phyloP scores from a whole-genome alignment of 1,284 basidiomycete species.

The Cutaneotrichosporon arboriforme region DNA sequence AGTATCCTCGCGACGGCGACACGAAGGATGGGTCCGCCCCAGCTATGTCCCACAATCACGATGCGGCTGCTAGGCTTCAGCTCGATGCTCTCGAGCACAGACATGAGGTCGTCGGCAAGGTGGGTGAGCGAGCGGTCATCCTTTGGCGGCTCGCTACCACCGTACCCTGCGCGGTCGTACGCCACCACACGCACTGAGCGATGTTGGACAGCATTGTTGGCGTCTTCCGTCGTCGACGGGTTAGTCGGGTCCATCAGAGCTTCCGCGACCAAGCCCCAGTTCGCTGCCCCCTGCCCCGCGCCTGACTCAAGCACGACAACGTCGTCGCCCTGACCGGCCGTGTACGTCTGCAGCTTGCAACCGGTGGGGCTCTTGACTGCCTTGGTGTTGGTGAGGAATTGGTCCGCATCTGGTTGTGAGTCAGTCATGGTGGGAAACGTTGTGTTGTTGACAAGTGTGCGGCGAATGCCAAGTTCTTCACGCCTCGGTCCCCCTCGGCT shows the following conservation, averaged over 20 bases:
- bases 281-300: not conserved
- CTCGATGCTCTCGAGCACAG: not conserved
- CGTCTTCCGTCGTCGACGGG: no score
- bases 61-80: not conserved
- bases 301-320: conserved; percentile 7
- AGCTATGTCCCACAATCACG: conserved; percentile 6
- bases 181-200: not conserved
- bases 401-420: no score
- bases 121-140: not conserved
- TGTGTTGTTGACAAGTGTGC: no score
- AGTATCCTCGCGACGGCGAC: not conserved
- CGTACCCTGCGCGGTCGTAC: conserved; percentile 8
- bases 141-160: not conserved
- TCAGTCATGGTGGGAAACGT: no score
- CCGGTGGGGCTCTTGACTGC: not conserved
- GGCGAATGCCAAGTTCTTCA: no score
- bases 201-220: not conserved
- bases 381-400: conserved; percentile 1
- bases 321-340: conserved; percentile 1
- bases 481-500: no score
- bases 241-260: not conserved
- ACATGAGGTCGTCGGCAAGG: conserved; percentile 2
- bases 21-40: conserved; percentile 8
- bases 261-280: conserved; percentile 5
- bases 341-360: conserved; percentile 1